Percentiles rank a stretch among this genome's conserved stretches.
Evolutionary conservation across 352 stramenopile species (phyloP).

Genomic region (Phytophthora sp.): DNA sequence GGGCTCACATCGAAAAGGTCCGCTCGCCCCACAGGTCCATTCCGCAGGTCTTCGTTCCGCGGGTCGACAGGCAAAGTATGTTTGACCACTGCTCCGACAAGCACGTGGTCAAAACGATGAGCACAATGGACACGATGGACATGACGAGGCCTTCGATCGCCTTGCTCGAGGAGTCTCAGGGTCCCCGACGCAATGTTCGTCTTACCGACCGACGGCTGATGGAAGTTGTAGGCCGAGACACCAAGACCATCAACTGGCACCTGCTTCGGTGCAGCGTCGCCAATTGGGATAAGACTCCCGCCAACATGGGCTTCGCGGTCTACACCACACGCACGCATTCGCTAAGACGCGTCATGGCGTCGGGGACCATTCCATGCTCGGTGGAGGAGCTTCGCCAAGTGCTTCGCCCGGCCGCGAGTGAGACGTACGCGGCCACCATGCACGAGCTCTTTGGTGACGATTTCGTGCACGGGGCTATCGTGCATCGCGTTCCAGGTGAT

Average conservation of each 20-base stretch:
- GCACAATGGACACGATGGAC: neutral
- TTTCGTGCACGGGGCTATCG: constrained; percentile 44
- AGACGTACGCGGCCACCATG: constrained; percentile 37
- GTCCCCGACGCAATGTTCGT: constrained; percentile 35
- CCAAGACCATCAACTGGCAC: constrained; percentile 41
- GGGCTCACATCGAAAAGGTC: constrained; percentile 10
- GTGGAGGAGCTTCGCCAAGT: constrained; percentile 37
- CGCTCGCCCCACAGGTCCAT: neutral
- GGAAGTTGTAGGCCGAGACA: constrained; percentile 29
- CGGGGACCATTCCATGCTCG: constrained; percentile 30
- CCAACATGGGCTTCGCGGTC: constrained; percentile 34
- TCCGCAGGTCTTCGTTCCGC: neutral
- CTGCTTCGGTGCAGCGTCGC: constrained; percentile 28
- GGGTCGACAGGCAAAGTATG: constrained; percentile 1
- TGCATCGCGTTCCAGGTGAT: constrained; percentile 23
- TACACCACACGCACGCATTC: constrained; percentile 33
- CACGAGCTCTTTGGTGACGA: constrained; percentile 32
- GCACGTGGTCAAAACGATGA: neutral
- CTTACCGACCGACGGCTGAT: constrained; percentile 34
- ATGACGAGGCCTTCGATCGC: constrained; percentile 10
- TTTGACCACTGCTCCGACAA: constrained; percentile 1
- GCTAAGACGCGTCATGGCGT: constrained; percentile 29
- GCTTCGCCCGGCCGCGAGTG: constrained; percentile 25
- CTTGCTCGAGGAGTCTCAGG: constrained; percentile 9
- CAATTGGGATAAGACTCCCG: constrained; percentile 31